These are phyloP conservation scores for Rhodocollybia butyracea DNA, from an alignment of 768 basidiomycete genomes.

Conservation along the genomic window DNA sequence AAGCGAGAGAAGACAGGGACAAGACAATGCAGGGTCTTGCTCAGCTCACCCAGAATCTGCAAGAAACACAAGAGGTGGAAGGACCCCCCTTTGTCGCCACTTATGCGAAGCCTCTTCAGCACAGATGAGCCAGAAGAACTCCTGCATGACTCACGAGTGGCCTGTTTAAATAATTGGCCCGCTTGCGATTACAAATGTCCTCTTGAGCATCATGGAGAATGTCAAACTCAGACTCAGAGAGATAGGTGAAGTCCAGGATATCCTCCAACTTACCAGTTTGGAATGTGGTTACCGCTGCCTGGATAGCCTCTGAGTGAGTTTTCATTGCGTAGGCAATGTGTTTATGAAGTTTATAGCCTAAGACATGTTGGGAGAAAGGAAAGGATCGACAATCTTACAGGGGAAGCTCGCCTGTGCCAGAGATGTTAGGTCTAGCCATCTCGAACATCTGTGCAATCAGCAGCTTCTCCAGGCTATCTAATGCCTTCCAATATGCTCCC, in stretches of 20 bases:
- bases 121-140: conserved; percentile 9
- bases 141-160: conserved; percentile 4
- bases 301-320: background rate
- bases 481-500: background rate
- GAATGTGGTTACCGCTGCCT: background rate
- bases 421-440: background rate
- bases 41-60: no score
- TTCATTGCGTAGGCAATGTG: conserved; percentile 21
- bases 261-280: background rate
- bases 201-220: background rate
- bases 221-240: background rate
- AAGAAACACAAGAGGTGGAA: no score
- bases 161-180: background rate
- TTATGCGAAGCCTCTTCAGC: conserved; percentile 19
- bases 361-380: background rate
- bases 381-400: background rate
- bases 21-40: no score
- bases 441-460: background rate
- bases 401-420: background rate
- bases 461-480: background rate
- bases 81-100: no score
- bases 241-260: background rate
- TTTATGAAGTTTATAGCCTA: conserved; percentile 25
- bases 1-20: no score
- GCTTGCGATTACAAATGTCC: background rate